phyloP scores from a whole-genome alignment of 2,329 filamentous ascomycete species.

The Clarireedia paspali region DNA sequence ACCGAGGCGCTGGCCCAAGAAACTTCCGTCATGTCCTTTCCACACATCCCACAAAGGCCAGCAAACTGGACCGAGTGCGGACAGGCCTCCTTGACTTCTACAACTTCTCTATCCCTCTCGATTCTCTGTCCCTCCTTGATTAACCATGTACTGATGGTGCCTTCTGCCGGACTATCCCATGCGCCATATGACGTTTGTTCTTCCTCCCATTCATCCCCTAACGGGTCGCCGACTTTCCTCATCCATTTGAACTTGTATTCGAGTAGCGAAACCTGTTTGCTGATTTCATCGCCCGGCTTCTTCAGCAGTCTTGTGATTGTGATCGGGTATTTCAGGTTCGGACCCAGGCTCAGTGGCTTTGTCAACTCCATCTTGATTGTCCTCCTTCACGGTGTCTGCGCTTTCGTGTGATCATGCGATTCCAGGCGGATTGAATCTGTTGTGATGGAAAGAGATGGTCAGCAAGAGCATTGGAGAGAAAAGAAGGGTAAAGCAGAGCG shows the following conservation, averaged over 20 bases:
- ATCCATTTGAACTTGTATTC: constrained; percentile 80
- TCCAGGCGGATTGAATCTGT: constrained; percentile 13
- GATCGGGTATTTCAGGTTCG: constrained; percentile 81
- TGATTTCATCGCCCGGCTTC: constrained; percentile 64
- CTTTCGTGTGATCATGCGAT: constrained; percentile 27
- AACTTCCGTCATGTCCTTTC: constrained; percentile 90
- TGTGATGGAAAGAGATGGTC: neutral
- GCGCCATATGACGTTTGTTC: constrained; percentile 64
- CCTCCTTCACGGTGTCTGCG: constrained; percentile 22
- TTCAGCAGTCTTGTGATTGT: constrained; percentile 82
- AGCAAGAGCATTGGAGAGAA: constrained; percentile 12
- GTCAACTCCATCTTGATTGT: constrained; percentile 31
- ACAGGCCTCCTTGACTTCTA: constrained; percentile 85
- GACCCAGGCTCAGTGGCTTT: constrained; percentile 45
- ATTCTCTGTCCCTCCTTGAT: constrained; percentile 62
- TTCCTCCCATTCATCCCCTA: constrained; percentile 54
- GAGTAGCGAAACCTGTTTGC: constrained; percentile 70
- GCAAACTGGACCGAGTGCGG: constrained; percentile 86
- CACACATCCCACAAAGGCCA: constrained; percentile 85
- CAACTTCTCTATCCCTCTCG: constrained; percentile 46
- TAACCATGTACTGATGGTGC: constrained; percentile 69
- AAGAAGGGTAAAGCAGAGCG: neutral
- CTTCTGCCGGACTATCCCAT: constrained; percentile 80
- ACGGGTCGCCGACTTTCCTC: constrained; percentile 64
- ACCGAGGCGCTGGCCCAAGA: constrained; percentile 74